Conservation (phyloP, 2,329 filamentous ascomycete genomes). For the Cladophialophora carrionii region DNA sequence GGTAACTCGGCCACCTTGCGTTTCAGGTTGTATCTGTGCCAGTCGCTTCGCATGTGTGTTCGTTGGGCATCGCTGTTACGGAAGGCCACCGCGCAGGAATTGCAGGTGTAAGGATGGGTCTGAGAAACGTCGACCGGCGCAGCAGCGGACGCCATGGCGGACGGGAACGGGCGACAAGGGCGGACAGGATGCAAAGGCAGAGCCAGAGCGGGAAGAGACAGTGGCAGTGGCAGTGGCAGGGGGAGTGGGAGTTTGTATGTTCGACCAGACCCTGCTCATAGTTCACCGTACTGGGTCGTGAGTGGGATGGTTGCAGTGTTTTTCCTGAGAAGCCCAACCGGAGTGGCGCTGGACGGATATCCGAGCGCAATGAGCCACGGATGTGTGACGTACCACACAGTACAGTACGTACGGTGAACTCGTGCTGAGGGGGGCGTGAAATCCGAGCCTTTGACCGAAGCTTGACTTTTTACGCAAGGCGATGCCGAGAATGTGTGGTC, state of each 20-base stretch:
- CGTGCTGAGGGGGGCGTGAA: not conserved
- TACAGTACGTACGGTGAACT: not conserved
- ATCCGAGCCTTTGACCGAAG: not conserved
- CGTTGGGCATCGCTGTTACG: conserved; percentile 90
- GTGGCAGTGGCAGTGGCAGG: not conserved
- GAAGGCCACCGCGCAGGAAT: conserved; percentile 96
- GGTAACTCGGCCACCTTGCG: conserved; percentile 87
- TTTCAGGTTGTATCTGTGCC: conserved; percentile 98
- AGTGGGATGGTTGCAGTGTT: conserved; percentile 20
- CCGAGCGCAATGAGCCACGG: not conserved
- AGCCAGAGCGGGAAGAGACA: conserved; percentile 2
- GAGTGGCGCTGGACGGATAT: conserved; percentile 1
- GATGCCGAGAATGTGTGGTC: not conserved
- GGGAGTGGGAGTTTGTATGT: conserved; percentile 8
- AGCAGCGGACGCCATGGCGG: conserved; percentile 30
- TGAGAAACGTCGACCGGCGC: conserved; percentile 32
- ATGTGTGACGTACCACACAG: not conserved
- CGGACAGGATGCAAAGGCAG: conserved; percentile 1
- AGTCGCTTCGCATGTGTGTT: conserved; percentile 96
- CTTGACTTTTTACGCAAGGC: not conserved
- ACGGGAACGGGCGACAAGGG: conserved; percentile 6
- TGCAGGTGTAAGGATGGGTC: conserved; percentile 84
- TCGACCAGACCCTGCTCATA: not conserved
- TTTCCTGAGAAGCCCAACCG: not conserved
- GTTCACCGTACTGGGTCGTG: no score